Evolutionary conservation across 2,329 filamentous ascomycete species (phyloP), one percentile per base, ranked within the genome.

Genomic region (Venturia aucupariae): DNA sequence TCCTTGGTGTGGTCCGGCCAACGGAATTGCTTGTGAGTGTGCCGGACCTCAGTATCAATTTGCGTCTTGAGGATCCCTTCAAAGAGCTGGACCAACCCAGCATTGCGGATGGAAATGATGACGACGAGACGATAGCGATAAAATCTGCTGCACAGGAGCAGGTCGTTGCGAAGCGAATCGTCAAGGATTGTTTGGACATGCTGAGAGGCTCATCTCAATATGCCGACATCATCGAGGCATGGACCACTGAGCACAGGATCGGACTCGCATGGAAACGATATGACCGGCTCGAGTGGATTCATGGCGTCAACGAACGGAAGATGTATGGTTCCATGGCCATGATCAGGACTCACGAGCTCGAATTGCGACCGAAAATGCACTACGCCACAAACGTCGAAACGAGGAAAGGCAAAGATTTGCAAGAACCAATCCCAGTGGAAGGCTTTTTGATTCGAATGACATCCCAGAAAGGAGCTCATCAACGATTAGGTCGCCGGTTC

Each of bases 301-400:
- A 86, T 71, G 86, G 86, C 19, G 77, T 78, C 13, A 86, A 87
- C 63, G 86, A 89, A 70, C 80, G 84, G 68, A 84, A 83, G 66
- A 89, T 89, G 86, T 87, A 87, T 67, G 86, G 86, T 42, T 83
- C 85, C 0, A 84, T 88, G 67, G 86, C 84, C 39, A 87, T 89
- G 85, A 78, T 83, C 67, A 81, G 80, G 61, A 84, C 85, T 2
- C 86, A 89, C 70, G 85, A 88, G 61, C 79, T 89, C 19, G 85
- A 89, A 71, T 72, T 89, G 46, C 80, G 86, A 3, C 85, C 85
- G 0, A 87, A 87, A 70, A 76, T 82, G 63, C 86, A 89, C 70
- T 88, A 88, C 69, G 81, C 85, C 2, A 84, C 83, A 1, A 77
- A 72, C 19, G 76, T 78, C 4, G 75, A 76, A 30, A 73, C 74